Evolutionary conservation across 768 basidiomycete species (phyloP), one percentile per base, ranked within the genome.

Genomic region (Tephrocybe sp.): DNA sequence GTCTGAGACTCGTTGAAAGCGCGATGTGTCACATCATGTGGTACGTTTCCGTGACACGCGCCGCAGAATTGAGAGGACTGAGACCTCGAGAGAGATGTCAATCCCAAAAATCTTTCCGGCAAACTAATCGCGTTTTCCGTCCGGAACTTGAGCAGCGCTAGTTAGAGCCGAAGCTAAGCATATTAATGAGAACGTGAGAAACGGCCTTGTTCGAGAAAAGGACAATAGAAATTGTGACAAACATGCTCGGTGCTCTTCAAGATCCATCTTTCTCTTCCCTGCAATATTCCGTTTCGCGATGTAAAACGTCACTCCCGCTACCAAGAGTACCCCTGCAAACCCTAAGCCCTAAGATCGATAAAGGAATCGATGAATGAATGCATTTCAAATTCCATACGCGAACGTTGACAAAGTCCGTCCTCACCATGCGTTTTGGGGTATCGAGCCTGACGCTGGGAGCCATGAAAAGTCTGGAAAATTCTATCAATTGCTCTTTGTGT

Each of bases 281-380:
- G 57, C 54, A 29, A 72, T 66, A 19, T 52, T 56, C 43, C 61
- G 59, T 55, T 69, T 73, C 9, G 66, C 68, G 9, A 61, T 37
- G 47, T 70, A 71, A 25, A 72, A 64, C 0, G 64, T 55, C 4
- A 61, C 48, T 11, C 68, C 70, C 27, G 65, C 64, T 13, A 66
- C 53, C 3, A 62, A 37, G 13, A 72, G 59, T 4, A 60, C 60
- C 4, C 67, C 68, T 37, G 61, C 50, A 31, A 71, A 69, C 18
- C 59, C 64, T 4, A 58, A 45, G 19, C 55, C 60, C 70, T 72
- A 36, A 30, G 13, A 15, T 7, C 13, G 33, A 49, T 25, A 12
- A 41, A 51, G 11, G 3, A 7, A 9, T 7, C 5, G 33, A 15
- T 34, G 5, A 37, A 10, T 3, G 25, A 22, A 24, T 54, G 39